These are phyloP conservation scores for Aphanomyces cochlioides DNA, from an alignment of 352 stramenopile species.

Conservation along the genomic window DNA sequence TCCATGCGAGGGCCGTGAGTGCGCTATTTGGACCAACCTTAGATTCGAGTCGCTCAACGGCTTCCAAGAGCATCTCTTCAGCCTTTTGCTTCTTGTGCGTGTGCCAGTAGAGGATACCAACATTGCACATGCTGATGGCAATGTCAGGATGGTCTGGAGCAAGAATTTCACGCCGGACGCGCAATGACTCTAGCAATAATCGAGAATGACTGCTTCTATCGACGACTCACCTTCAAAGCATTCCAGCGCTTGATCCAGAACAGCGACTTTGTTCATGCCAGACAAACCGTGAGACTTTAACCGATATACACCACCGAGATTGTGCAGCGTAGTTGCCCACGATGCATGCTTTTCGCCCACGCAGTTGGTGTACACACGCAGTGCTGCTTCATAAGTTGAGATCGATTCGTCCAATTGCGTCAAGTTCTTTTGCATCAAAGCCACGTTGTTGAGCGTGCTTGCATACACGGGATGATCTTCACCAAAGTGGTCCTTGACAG, in stretches of 20 bases:
- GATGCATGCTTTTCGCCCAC: slow-evolving; percentile 79
- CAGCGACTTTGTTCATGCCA: slow-evolving; percentile 65
- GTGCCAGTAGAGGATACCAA: slow-evolving; percentile 77
- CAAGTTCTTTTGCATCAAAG: slow-evolving; percentile 85
- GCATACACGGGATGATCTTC: slow-evolving; percentile 75
- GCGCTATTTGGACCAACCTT: slow-evolving; percentile 54
- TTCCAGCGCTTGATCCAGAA: slow-evolving; percentile 62
- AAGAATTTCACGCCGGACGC: slow-evolving; percentile 63
- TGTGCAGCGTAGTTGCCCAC: slow-evolving; percentile 80
- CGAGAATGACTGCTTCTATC: too few species aligned
- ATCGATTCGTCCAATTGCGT: slow-evolving; percentile 69
- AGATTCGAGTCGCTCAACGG: slow-evolving; percentile 52
- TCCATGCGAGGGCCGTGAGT: slow-evolving; percentile 74
- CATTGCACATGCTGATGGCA: slow-evolving; percentile 73
- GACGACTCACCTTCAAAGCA: slow-evolving; percentile 49
- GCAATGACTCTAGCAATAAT: slow-evolving; percentile 52
- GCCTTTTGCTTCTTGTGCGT: slow-evolving; percentile 56
- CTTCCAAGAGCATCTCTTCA: slow-evolving; percentile 50
- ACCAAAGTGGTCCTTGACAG: slow-evolving; percentile 70
- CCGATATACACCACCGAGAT: slow-evolving; percentile 72
- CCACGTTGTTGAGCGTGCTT: slow-evolving; percentile 83
- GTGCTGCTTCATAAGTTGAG: slow-evolving; percentile 73
- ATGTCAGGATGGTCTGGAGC: slow-evolving; percentile 75
- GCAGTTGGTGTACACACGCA: slow-evolving; percentile 75
- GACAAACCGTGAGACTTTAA: slow-evolving; percentile 48